Evolutionary conservation across 768 basidiomycete species (phyloP), one percentile per base, ranked within the genome.

Genomic region (Agaricus blazei): DNA sequence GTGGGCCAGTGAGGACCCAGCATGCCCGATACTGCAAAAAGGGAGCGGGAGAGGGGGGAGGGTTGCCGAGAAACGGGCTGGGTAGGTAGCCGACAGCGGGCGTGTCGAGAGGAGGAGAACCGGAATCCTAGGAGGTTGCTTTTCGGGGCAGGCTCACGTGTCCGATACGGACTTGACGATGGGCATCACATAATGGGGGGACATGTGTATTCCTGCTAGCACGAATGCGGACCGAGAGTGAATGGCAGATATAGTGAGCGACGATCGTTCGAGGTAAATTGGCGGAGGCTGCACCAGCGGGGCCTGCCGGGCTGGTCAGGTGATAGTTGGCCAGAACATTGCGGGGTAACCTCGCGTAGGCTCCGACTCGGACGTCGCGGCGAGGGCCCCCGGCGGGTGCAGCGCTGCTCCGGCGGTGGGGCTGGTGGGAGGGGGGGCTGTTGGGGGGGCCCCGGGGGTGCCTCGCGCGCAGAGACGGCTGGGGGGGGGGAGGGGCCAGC

Each of bases 271-370:
- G 36, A 40, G 14, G 45, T 19, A 19, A 19, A 40, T 24, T 36
- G 52, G 37, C 26, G 38, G 28, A 19, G 19, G 15, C 5, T 27
- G 37, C 43, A 12, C 36, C 38, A 11, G 37, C 36, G 52, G 52
- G 23, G 26, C 28, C 27, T 29, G 46, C 52, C 52, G 52, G 14
- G 31, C 5, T 4, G 41, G 51, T 52, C 51, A 54, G 52, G 36
- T 54, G 52, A 47, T 46, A 24, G 19, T 9, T 37, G 28, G 29
- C 36, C 38, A 27, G n/a, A 37, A 52, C 23, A 24, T 23, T 44
- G 52, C 52, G 52, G 52, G 42, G 52, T 52, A 52, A 54, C 44
- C 52, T 54, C 52, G 44, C 44, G 52, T 54, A 54, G 52, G 24
- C 38, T 54, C 52, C 52, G 52, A 54, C 14, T 54, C 52, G 52